Base-by-base conservation (phyloP, 164 flowering plant genomes). In the Berberis thunbergii region DNA sequence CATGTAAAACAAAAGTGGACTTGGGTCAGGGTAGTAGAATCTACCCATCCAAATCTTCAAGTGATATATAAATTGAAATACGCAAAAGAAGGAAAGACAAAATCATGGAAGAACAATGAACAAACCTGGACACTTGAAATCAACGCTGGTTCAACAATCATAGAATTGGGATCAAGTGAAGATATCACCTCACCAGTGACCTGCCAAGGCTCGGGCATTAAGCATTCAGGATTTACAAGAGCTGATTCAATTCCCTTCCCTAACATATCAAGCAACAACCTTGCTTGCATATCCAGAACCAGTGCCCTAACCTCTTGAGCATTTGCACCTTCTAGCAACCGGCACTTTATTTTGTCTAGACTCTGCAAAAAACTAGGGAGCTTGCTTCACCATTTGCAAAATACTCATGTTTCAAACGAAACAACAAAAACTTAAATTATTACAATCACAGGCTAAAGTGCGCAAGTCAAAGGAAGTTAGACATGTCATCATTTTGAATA, bases 221-320 rank as follows among this genome's bases (percentile, higher is more conserved):
- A 69, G 54, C 91, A 85, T 50, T 96, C 83, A 72, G 99, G 99
- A 77, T 89, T 87, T 66, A 91, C 71, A 60, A 95, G 75, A 60
- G 99, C 97, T 52, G 97, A 89, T 72, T 95, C 99, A 71, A 95
- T 95, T 67, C 99, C 99, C 76, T 89, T 95, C 9, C 99, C 97
- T 42, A 95, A 76, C 99, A 95, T 95, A 80, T 95, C 99, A 69
- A 95, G 77, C 72, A 95, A 70, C 77, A 95, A 73, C 80, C 99
- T 81, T 4, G 99, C 99, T 74, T 95, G 99, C 99, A 95, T 95
- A 67, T 95, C 99, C 59, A 95, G 76, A 75, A 95, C 99, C 84
- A 91, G 82, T 64, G 99, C 99, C 73, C 99, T 82, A 56, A 95
- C 97, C 76, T 95, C 99, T 72, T 95, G 99, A 67, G 96, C 96